phyloP scores from a whole-genome alignment of 2,329 filamentous ascomycete species.

The Aureobasidium sp. region DNA sequence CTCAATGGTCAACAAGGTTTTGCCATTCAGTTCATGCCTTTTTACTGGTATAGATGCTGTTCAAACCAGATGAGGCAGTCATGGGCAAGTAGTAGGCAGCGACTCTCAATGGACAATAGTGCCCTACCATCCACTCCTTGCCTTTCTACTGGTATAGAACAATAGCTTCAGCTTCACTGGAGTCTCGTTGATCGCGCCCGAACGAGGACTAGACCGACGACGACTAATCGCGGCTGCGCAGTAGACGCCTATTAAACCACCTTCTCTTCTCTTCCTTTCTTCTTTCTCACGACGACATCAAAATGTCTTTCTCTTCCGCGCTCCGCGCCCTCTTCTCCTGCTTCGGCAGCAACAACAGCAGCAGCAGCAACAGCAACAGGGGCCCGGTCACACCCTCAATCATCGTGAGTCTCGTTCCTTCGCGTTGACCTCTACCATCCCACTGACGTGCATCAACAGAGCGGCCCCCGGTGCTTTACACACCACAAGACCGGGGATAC shows the following conservation, averaged over 20 bases:
- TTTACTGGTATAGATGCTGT: neutral
- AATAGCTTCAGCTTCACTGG: neutral
- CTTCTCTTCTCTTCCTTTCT: neutral
- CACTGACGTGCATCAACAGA: neutral
- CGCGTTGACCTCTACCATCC: neutral
- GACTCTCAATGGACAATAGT: no score
- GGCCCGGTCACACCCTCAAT: neutral
- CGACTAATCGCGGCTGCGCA: constrained; percentile 1
- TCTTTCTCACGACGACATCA: neutral
- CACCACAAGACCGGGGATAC: neutral
- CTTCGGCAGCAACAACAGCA: neutral
- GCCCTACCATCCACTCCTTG: no score
- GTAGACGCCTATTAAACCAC: neutral
- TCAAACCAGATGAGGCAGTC: no score
- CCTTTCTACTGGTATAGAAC: neutral
- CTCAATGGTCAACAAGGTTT: neutral
- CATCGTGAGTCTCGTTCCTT: neutral
- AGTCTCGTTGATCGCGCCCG: neutral
- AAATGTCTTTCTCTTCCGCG: neutral
- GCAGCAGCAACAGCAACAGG: neutral
- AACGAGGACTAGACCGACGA: neutral
- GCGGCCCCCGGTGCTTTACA: neutral
- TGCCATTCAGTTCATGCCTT: neutral
- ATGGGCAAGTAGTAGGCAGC: no score
- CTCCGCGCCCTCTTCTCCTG: neutral